Evolutionary conservation across 441 rosid genomes (phyloP), one percentile per base, ranked within the genome.

Genomic region (Pelargonium australe): DNA sequence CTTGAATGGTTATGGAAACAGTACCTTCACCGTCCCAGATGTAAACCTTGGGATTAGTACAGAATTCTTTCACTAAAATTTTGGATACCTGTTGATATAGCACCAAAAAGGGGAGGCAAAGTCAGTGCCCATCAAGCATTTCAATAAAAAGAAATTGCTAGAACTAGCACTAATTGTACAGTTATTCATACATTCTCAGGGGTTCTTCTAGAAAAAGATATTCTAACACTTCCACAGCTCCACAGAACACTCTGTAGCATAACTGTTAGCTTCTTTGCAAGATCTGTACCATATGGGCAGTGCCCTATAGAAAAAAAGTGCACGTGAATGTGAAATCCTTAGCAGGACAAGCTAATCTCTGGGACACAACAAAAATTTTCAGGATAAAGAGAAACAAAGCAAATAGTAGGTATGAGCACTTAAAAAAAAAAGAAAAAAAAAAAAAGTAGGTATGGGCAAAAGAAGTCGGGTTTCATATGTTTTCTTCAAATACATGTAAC

Each of bases 1-100:
- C 37, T 34, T 34, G 37, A 57, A 63, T 40, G 65, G 65, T 51
- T 43, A 45, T 44, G 47, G 47, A 64, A 65, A 20, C 5, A 57
- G 70, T 83, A 91, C 98, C 98, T 94, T 87, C 66, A 68, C 96
- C 90, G 64, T 84, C 85, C 97, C 96, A 91, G 67, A 91, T 85
- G 80, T 67, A 75, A 17, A 94, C 87, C 82, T 89, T 91, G 65
- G 95, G 90, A 79, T 86, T 82, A 81, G 78, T 78, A 63, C 81
- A 84, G 16, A 89, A 71, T 76, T 85, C 91, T 77, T 76, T 88
- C 63, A 84, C 70, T 69, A 93, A 75, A 37, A 88, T 53, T 67
- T 83, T 78, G 16, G 90, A 86, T 55, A 89, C 84, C 98, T 91
- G 77, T 7, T 13, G 40, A 70, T 8, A 5, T 49, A 19, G 69